Base-by-base conservation (phyloP, 176 grass and related monocot species). In the Zizania latifolia region DNA sequence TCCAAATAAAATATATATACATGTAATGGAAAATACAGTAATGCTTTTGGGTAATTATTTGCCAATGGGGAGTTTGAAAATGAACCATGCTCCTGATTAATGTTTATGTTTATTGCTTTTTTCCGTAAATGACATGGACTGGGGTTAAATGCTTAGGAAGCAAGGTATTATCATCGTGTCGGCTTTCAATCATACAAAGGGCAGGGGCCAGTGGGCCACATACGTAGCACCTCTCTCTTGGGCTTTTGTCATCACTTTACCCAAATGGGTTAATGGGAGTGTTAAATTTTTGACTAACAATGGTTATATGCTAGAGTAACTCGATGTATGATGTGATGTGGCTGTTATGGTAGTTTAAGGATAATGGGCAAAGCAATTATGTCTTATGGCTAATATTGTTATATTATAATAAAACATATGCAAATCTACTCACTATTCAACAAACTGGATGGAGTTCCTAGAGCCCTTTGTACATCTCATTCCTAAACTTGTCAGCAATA, bases 101-200 rank as follows among this genome's bases (percentile, higher is more conserved):
- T 70, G 19, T 32, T 70, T 27, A 70, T 14, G 66, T 70, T 48
- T 70, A 70, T 23, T 41, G 8, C 17, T n/a, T n/a, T 70, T 70
- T 69, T 70, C 27, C 41, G 41, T 74, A 59, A 59, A 74, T 74
- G 23, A 29, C 31, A 41, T n/a, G 9, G 32, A 4, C 60, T 21
- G 4, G 17, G 14, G 16, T 2, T 38, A 72, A 51, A 58, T 58
- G 71, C 16, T 27, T 74, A 58, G 54, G 34, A 59, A 74, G 41
- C 36, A 4, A 43, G 9, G 17, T 37, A 27, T 59, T 51, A n/a
- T 21, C 24, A n/a, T 21, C 24, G 27, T 58, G 54, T 43, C 31
- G 55, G 28, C 16, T 74, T 58, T 43, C 54, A 43, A 11, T n/a
- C n/a, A n/a, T n/a, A n/a, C n/a, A n/a, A n/a, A n/a, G n/a, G 46